These are phyloP conservation scores for Calonectria hongkongensis DNA, from an alignment of 2,329 filamentous ascomycete species.

Conservation along the genomic window DNA sequence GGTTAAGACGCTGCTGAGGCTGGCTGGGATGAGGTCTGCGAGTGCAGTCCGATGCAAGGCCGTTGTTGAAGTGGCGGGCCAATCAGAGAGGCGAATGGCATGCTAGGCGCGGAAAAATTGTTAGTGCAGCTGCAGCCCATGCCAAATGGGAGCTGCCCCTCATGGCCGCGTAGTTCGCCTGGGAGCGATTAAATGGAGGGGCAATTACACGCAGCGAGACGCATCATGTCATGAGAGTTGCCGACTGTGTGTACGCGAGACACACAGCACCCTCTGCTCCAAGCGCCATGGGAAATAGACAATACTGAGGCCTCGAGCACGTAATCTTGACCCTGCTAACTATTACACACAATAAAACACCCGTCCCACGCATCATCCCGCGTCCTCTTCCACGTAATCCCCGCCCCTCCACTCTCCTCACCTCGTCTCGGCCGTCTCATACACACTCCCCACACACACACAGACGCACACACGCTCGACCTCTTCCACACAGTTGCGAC, in stretches of 20 bases:
- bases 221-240: conserved; percentile 20
- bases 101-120: conserved; percentile 33
- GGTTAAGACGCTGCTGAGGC: background rate
- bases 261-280: background rate
- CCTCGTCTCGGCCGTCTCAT: conserved; percentile 18
- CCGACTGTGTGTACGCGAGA: conserved; percentile 2
- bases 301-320: conserved; percentile 18
- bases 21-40: conserved; percentile 18
- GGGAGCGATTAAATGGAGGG: conserved; percentile 36
- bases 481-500: conserved; percentile 32
- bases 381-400: conserved; percentile 29
- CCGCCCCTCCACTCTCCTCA: conserved; percentile 23
- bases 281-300: background rate
- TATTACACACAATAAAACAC: background rate
- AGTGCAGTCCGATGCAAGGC: conserved; percentile 12
- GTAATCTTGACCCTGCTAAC: conserved; percentile 15
- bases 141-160: conserved; percentile 34
- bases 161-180: conserved; percentile 36
- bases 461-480: conserved; percentile 7
- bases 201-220: conserved; percentile 21
- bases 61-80: conserved; percentile 22
- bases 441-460: conserved; percentile 24
- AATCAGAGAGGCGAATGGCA: conserved; percentile 28
- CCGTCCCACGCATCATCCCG: conserved; percentile 26
- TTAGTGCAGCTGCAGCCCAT: conserved; percentile 21